These are phyloP conservation scores for Naganishia onofrii DNA, from an alignment of 768 basidiomycete species.

Conservation along the genomic window DNA sequence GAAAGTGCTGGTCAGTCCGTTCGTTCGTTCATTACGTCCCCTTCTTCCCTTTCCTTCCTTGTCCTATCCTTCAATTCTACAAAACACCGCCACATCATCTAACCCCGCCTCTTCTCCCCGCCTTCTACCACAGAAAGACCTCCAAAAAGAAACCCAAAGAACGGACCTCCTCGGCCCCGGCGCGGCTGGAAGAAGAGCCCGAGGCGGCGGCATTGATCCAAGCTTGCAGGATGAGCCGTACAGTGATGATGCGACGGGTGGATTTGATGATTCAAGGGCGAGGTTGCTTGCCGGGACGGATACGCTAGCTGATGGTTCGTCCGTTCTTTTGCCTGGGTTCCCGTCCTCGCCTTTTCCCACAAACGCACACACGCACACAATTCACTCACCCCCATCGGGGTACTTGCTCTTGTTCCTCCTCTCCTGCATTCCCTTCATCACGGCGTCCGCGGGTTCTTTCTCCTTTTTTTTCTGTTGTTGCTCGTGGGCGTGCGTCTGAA, in stretches of 20 bases:
- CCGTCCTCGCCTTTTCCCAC: too few relatives aligned
- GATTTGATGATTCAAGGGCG: slow-evolving; percentile 60
- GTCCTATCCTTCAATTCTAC: neutral
- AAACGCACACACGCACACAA: too few relatives aligned
- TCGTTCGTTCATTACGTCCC: too few relatives aligned
- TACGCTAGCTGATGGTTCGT: slow-evolving; percentile 70
- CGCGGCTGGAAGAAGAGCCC: slow-evolving; percentile 47
- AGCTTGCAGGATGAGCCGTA: slow-evolving; percentile 68
- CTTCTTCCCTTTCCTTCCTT: neutral
- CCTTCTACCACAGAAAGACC: slow-evolving; percentile 66
- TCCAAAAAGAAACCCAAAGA: slow-evolving; percentile 68
- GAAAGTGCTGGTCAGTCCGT: slow-evolving; percentile 61
- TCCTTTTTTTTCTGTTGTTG: too few relatives aligned
- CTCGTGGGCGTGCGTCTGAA: neutral
- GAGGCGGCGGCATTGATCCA: slow-evolving; percentile 43
- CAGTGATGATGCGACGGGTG: slow-evolving; percentile 55
- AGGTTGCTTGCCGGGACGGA: slow-evolving; percentile 75
- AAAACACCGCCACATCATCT: neutral
- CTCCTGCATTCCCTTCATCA: too few relatives aligned
- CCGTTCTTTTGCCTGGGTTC: too few relatives aligned
- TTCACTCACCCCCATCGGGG: too few relatives aligned
- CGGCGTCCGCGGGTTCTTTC: too few relatives aligned
- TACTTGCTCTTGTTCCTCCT: too few relatives aligned
- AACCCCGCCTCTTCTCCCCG: too few relatives aligned
- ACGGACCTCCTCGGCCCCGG: slow-evolving; percentile 66